These are phyloP conservation scores for Salix exigua DNA, from an alignment of 345 rosid genomes.

Conservation along the genomic window DNA sequence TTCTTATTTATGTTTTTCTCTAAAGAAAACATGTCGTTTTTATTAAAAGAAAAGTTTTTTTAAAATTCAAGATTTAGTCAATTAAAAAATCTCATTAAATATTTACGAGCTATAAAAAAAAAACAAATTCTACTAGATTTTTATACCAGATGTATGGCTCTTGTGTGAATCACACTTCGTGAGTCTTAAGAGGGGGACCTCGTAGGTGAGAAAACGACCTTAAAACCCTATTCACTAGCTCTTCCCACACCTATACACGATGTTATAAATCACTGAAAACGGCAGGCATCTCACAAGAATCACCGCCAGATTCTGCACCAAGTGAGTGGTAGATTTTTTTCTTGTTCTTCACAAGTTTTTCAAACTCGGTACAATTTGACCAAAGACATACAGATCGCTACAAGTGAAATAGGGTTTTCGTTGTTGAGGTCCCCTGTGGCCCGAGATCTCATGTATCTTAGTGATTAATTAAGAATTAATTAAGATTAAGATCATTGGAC, in stretches of 20 bases:
- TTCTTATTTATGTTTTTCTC: too few species aligned
- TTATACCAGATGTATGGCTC: too few species aligned
- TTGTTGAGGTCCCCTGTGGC: neutral
- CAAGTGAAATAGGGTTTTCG: neutral
- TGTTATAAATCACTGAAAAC: neutral
- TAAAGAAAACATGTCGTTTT: too few species aligned
- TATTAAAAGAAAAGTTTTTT: too few species aligned
- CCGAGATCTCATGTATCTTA: neutral
- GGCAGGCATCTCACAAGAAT: neutral
- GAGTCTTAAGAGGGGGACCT: neutral
- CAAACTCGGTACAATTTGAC: neutral
- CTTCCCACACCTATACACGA: slow-evolving; percentile 1
- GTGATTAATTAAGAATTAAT: slow-evolving; percentile 4
- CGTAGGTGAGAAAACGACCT: neutral
- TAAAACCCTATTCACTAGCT: slow-evolving; percentile 4
- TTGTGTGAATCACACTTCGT: neutral
- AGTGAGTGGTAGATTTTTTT: neutral
- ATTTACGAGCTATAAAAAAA: too few species aligned
- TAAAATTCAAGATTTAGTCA: too few species aligned
- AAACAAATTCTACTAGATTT: too few species aligned
- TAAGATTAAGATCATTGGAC: neutral
- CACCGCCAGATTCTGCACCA: neutral
- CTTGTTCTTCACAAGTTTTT: neutral
- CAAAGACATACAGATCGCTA: neutral
- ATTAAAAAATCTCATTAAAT: neutral